A percentile compares a stretch with the other conserved stretches of the same genome.
Evolutionary conservation across 139 green algal genomes (phyloP).

Genomic region (Volvox reticuliferus): DNA sequence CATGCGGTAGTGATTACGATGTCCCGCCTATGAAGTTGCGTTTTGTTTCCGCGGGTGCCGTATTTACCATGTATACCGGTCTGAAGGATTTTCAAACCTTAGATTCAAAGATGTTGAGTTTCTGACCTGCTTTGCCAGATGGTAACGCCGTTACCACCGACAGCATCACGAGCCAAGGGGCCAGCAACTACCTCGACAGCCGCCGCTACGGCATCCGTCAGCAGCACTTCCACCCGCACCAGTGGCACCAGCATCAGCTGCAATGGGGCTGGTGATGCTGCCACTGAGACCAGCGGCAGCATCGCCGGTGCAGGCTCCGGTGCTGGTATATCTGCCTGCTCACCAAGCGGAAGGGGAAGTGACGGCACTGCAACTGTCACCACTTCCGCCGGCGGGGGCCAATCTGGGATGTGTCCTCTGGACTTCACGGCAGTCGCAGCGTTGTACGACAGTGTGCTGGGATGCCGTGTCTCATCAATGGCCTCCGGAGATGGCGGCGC

Average conservation of each 20-base stretch:
- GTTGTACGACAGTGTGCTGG: conserved; percentile 26
- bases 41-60: too few relatives aligned
- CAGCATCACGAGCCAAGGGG: background rate
- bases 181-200: background rate
- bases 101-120: too few relatives aligned
- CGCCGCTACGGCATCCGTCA: background rate
- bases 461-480: background rate
- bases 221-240: background rate
- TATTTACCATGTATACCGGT: too few relatives aligned
- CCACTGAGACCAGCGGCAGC: background rate
- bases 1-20: too few relatives aligned
- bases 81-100: too few relatives aligned
- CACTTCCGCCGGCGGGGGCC: background rate
- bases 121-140: background rate
- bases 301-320: background rate
- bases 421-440: conserved; percentile 28
- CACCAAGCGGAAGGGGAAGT: too few relatives aligned
- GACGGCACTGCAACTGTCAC: background rate
- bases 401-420: background rate
- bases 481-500: background rate
- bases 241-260: background rate
- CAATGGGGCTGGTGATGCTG: background rate
- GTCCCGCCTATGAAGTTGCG: too few relatives aligned
- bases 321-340: too few relatives aligned
- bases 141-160: background rate